Percentiles rank a stretch among this genome's conserved stretches.
Conservation (phyloP, 2,329 filamentous ascomycete species). For the Zalaria obscura region DNA sequence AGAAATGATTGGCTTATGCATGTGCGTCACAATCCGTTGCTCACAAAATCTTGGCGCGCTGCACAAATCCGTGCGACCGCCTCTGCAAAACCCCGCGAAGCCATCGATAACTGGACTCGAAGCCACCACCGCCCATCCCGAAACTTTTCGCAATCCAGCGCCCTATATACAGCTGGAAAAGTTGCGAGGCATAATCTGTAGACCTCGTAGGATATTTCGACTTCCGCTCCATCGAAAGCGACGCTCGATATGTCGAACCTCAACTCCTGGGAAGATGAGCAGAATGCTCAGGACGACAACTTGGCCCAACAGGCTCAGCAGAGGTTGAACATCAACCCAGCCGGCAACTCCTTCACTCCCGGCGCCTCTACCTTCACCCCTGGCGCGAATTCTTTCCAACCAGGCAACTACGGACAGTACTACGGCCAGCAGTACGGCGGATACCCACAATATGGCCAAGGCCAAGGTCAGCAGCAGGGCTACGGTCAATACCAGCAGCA, state of each 20-base stretch:
- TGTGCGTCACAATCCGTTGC: no score
- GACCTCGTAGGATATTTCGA: no score
- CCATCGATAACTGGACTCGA: no score
- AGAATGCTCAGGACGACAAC: constrained; percentile 22
- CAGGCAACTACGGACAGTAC: constrained; percentile 20
- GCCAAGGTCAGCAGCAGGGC: constrained; percentile 19
- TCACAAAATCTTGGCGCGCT: no score
- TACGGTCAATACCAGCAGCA: constrained; percentile 29
- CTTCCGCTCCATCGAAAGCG: background rate
- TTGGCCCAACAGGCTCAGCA: constrained; percentile 23
- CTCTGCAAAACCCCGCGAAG: no score
- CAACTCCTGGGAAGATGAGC: constrained; percentile 78
- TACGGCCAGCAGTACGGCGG: constrained; percentile 21
- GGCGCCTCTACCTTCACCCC: constrained; percentile 22
- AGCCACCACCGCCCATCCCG: no score
- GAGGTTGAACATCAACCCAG: constrained; percentile 15
- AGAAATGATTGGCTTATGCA: no score
- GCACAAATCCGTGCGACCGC: no score
- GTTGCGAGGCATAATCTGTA: background rate
- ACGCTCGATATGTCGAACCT: constrained; percentile 60
- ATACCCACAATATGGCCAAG: constrained; percentile 9
- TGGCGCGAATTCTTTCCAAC: constrained; percentile 21
- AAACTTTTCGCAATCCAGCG: background rate
- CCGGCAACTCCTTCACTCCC: constrained; percentile 15
- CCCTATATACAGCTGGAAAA: background rate